A percentile compares a stretch with the other conserved stretches of the same genome.
phyloP scores from a whole-genome alignment of 306 rosid genomes.

The Medicago truncatula region DNA sequence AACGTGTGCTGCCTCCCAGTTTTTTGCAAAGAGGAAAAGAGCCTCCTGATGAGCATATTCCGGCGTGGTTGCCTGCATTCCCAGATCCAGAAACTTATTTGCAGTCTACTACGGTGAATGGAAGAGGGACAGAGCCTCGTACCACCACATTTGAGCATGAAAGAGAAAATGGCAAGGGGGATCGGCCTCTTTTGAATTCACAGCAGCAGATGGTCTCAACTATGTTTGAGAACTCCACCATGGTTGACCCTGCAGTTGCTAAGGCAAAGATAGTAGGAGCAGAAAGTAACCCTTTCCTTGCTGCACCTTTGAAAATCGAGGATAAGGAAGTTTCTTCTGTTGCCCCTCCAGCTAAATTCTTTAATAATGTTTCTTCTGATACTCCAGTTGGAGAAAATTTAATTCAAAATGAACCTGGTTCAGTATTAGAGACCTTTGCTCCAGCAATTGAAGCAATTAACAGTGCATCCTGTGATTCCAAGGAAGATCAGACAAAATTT shows the following conservation, averaged over 20 bases:
- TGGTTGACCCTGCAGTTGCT: conserved; percentile 51
- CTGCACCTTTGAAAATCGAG: conserved; percentile 70
- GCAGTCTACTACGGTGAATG: conserved; percentile 42
- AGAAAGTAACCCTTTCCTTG: conserved; percentile 77
- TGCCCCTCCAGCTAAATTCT: conserved; percentile 63
- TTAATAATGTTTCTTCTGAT: conserved; percentile 37
- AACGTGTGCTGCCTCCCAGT: conserved; percentile 59
- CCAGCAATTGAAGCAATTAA: conserved; percentile 84
- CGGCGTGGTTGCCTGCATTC: conserved; percentile 85
- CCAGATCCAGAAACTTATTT: conserved; percentile 64
- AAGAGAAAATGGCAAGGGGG: conserved; percentile 56
- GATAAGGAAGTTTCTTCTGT: conserved; percentile 73
- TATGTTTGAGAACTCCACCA: conserved; percentile 56
- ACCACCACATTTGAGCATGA: conserved; percentile 53
- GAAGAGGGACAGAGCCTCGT: conserved; percentile 48
- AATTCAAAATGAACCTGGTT: conserved; percentile 53
- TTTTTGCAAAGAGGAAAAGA: conserved; percentile 64
- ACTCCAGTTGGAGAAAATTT: conserved; percentile 49
- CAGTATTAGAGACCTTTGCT: conserved; percentile 73
- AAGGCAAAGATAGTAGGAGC: conserved; percentile 57
- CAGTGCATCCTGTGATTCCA: conserved; percentile 45
- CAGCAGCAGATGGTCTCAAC: conserved; percentile 57
- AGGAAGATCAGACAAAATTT: conserved; percentile 51
- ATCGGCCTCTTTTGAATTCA: conserved; percentile 51
- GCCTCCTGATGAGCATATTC: conserved; percentile 75